Evolutionary conservation across 176 grass and related monocot genomes (phyloP), one percentile per base, ranked within the genome.

Genomic region (Secale cereale): DNA sequence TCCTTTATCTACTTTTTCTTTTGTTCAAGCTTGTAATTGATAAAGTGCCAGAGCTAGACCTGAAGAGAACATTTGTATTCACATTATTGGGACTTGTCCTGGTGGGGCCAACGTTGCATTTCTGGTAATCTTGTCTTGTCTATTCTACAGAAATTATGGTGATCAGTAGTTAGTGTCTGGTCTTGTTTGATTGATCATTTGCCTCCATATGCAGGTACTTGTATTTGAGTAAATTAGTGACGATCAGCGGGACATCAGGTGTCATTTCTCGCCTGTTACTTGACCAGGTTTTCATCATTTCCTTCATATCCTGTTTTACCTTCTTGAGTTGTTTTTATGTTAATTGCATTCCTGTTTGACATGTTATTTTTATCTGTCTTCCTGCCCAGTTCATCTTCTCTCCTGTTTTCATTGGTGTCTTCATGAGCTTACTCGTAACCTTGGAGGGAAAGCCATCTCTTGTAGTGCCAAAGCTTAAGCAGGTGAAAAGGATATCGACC

Each of bases 141-240:
- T 73, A 43, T 62, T 35, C 81, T 61, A 30, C 54, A 13, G 8
- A 76, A 85, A 15, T 46, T 39, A 57, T 72, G 52, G 17, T 85
- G 74, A 31, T 35, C 23, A n/a, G 7, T 30, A 25, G 25, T 48
- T 75, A 65, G 3, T 75, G 31, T 30, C 61, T 84, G 40, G 20
- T 76, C 0, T 8, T 76, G 17, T 89, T 86, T 96, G 27, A 72
- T 83, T 77, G 56, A 63, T 70, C 23, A 35, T 59, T 82, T 39
- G 23, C 31, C 1, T 61, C 57, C 31, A 40, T 48, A 56, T 89
- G 52, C 85, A 98, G 93, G 91, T 98, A 98, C 80, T 85, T 95
- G 81, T 95, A 94, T 90, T 88, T 98, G 78, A 98, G 95, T 88
- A 95, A 90, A 85, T 64, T 98, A 62, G 93, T 98, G 56, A 86